These are phyloP conservation scores for Grifola frondosa DNA, from an alignment of 1,284 basidiomycete species.

Conservation along the genomic window DNA sequence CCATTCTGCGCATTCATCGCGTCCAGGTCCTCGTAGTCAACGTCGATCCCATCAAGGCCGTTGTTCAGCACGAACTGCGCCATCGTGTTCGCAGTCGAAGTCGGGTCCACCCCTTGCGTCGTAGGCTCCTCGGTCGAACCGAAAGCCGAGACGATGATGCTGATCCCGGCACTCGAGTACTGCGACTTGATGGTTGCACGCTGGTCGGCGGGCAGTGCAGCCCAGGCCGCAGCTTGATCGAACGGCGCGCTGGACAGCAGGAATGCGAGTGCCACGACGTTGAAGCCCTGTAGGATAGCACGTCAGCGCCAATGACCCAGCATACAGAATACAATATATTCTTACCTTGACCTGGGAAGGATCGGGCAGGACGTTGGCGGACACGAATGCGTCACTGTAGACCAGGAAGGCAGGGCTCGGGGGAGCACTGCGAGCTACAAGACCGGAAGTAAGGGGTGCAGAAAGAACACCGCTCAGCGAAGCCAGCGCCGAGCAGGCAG, in stretches of 20 bases:
- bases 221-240: slow-evolving; percentile 11
- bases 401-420: slow-evolving; percentile 16
- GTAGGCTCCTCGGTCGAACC: slow-evolving; percentile 53
- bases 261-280: slow-evolving; percentile 14
- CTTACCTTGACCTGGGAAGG: slow-evolving; percentile 8
- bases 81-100: slow-evolving; percentile 42
- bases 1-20: slow-evolving; percentile 41
- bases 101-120: slow-evolving; percentile 39
- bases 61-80: slow-evolving; percentile 35
- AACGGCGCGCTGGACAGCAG: slow-evolving; percentile 4
- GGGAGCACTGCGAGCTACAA: slow-evolving; percentile 5
- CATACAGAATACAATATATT: no score
- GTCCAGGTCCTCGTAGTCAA: slow-evolving; percentile 55
- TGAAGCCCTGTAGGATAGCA: slow-evolving; percentile 14
- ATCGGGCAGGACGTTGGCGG: slow-evolving; percentile 11
- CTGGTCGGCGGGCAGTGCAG: slow-evolving; percentile 11
- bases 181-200: slow-evolving; percentile 38
- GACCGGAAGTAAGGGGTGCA: slow-evolving; percentile 7
- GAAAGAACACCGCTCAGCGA: slow-evolving; percentile 15
- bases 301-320: no score
- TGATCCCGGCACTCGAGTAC: slow-evolving; percentile 46
- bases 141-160: slow-evolving; percentile 46
- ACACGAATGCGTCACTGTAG: slow-evolving; percentile 14
- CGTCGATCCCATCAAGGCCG: slow-evolving; percentile 52
- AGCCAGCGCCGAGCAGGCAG: slow-evolving; percentile 15